Conservation (phyloP, 129 eudicot genomes). For the Centella asiatica region DNA sequence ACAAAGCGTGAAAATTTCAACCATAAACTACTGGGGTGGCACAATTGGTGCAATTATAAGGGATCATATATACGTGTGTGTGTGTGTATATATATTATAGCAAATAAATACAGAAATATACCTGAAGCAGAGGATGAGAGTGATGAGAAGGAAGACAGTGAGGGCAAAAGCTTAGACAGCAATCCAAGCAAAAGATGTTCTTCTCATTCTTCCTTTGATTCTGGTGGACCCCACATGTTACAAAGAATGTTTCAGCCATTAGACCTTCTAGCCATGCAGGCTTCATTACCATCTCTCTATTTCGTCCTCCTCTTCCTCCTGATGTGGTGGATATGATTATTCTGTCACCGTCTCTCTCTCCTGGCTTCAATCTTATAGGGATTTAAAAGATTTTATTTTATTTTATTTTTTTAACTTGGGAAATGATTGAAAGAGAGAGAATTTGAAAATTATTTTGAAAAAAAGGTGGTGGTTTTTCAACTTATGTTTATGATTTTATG, state of each 20-base stretch:
- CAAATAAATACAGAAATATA: neutral
- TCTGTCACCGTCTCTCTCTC: conserved; percentile 8
- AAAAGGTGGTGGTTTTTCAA: no score
- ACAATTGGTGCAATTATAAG: neutral
- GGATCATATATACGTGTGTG: no score
- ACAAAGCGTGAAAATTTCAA: neutral
- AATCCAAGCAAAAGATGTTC: conserved; percentile 70
- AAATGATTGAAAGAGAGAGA: no score
- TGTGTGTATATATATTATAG: neutral
- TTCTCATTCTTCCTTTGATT: conserved; percentile 65
- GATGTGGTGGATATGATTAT: neutral
- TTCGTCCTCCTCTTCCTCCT: neutral
- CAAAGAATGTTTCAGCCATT: conserved; percentile 68
- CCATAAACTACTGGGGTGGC: neutral
- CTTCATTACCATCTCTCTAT: conserved; percentile 11
- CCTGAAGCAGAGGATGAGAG: conserved; percentile 84
- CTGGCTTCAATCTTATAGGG: neutral
- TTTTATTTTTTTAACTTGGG: no score
- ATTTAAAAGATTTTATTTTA: no score
- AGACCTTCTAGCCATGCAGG: conserved; percentile 90
- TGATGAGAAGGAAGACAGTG: conserved; percentile 82
- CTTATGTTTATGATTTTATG: no score
- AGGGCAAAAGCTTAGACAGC: conserved; percentile 81
- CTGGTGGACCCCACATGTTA: conserved; percentile 49
- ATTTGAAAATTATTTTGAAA: no score